Evolutionary conservation across 2,329 filamentous ascomycete species (phyloP).

Genomic region (Phyllosticta ampelicida): DNA sequence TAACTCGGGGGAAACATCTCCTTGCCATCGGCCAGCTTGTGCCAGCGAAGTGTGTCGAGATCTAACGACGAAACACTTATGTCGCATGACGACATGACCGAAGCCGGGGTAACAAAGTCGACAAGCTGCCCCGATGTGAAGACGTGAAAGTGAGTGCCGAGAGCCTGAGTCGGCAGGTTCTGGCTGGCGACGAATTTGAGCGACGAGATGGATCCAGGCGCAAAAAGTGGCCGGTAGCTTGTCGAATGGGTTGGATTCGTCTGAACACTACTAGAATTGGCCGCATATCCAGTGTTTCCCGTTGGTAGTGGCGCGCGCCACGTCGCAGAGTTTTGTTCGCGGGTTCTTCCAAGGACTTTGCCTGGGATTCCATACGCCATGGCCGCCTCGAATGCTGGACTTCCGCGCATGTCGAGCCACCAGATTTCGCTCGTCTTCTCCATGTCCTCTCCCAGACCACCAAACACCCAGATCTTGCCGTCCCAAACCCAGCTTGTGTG

Average conservation of each 20-base stretch:
- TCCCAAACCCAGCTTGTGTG: conserved; percentile 91
- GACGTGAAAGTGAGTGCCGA: conserved; percentile 89
- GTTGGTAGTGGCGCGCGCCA: conserved; percentile 17
- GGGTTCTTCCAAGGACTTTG: conserved; percentile 2
- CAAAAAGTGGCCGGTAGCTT: conserved; percentile 41
- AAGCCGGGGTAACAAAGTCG: conserved; percentile 87
- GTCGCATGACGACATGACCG: conserved; percentile 74
- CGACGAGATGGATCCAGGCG: conserved; percentile 80
- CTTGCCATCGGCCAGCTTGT: conserved; percentile 84
- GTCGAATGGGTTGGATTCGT: conserved; percentile 37
- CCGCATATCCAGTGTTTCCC: conserved; percentile 52
- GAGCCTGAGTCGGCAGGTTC: conserved; percentile 76
- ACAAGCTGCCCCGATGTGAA: conserved; percentile 88
- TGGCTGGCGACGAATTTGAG: conserved; percentile 82
- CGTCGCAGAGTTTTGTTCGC: conserved; percentile 30
- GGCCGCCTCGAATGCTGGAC: conserved; percentile 67
- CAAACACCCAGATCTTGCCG: conserved; percentile 92
- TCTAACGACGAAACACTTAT: conserved; percentile 87
- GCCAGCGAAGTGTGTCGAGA: conserved; percentile 78
- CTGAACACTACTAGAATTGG: conserved; percentile 55
- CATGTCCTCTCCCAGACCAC: conserved; percentile 90
- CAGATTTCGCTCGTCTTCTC: conserved; percentile 92
- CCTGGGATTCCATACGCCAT: conserved; percentile 41
- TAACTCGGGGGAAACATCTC: conserved; percentile 90
- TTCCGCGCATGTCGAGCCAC: conserved; percentile 93